Evolutionary conservation across 306 rosid species (phyloP).

Genomic region (Boehmeria nivea): DNA sequence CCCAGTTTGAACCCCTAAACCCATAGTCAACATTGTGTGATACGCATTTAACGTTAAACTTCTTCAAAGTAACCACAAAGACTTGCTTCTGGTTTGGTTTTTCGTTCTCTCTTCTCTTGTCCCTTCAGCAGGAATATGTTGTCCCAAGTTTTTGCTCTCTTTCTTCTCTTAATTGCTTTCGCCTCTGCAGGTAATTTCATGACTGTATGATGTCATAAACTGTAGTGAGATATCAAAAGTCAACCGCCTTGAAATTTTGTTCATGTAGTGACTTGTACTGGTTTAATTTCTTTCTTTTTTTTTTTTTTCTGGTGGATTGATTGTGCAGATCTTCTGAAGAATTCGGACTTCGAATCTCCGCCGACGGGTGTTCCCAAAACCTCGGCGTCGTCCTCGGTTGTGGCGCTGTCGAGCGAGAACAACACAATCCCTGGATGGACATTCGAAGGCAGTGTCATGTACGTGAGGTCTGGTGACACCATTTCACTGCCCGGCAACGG

Average conservation of each 20-base stretch:
- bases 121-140: slow-evolving; percentile 11
- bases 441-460: slow-evolving; percentile 22
- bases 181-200: slow-evolving; percentile 37
- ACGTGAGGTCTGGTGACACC: slow-evolving; percentile 18
- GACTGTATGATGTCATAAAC: too few species aligned
- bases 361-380: slow-evolving; percentile 20
- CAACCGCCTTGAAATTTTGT: too few species aligned
- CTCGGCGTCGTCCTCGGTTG: slow-evolving; percentile 7
- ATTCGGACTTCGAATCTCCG: slow-evolving; percentile 31
- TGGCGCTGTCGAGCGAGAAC: slow-evolving; percentile 12
- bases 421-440: slow-evolving; percentile 34
- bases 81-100: too few species aligned
- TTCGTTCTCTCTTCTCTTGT: too few species aligned
- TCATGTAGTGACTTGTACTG: too few species aligned
- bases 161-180: slow-evolving; percentile 15
- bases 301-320: too few species aligned
- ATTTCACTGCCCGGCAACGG: slow-evolving; percentile 23
- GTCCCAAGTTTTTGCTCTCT: slow-evolving; percentile 10
- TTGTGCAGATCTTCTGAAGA: slow-evolving; percentile 27
- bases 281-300: too few species aligned
- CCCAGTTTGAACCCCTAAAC: too few species aligned
- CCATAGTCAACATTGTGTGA: too few species aligned
- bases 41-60: too few species aligned
- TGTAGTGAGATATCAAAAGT: not conserved
- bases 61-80: too few species aligned